Conservation (phyloP, 148 eudicot genomes). For the Chenopodium album region DNA sequence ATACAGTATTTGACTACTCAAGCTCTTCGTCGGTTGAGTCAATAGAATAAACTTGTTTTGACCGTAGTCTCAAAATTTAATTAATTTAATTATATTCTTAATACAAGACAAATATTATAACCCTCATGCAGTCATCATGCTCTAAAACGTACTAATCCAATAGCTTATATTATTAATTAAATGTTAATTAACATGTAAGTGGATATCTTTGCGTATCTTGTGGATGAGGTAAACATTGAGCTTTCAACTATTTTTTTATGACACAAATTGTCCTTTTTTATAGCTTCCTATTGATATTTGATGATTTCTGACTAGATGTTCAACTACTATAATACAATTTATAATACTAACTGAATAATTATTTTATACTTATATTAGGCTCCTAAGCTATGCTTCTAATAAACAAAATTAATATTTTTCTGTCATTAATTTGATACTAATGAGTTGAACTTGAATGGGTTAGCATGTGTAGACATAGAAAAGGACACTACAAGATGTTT, state of each 20-base stretch:
- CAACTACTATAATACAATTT: constrained; percentile 6
- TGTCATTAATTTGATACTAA: neutral
- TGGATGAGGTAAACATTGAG: constrained; percentile 24
- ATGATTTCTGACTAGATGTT: constrained; percentile 20
- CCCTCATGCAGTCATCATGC: constrained; percentile 1
- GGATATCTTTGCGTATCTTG: constrained; percentile 26
- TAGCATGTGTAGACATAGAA: neutral
- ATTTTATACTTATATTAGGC: neutral
- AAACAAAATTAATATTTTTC: neutral
- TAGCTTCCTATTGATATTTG: neutral
- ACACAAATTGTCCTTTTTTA: constrained; percentile 10
- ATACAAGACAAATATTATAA: neutral
- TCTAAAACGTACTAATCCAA: constrained; percentile 9
- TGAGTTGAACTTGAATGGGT: neutral
- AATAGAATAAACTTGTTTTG: neutral
- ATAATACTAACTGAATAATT: neutral
- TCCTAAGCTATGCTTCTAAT: neutral
- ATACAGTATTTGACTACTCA: neutral
- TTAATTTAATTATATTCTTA: neutral
- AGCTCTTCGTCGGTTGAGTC: neutral
- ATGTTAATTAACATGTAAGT: constrained; percentile 4
- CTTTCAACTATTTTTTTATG: constrained; percentile 4
- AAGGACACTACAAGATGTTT: neutral
- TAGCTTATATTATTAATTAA: neutral
- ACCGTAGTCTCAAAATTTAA: neutral